phyloP scores from a whole-genome alignment of 2,329 filamentous ascomycete genomes.

The Scortechinia acanthostroma region DNA sequence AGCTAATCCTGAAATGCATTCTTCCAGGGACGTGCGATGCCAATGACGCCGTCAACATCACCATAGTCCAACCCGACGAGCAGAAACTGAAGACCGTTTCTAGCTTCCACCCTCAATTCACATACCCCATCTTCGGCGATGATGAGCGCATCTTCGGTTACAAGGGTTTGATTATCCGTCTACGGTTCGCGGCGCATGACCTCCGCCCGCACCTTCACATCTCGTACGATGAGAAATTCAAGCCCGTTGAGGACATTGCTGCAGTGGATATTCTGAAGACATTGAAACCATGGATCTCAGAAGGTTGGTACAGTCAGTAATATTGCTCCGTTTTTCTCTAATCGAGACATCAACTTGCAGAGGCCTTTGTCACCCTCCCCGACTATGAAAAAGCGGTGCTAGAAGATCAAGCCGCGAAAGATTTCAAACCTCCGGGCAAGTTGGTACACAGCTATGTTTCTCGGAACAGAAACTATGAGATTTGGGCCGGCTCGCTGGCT shows the following conservation, averaged over 20 bases:
- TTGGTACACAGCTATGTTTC: not conserved
- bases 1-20: no score
- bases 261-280: not conserved
- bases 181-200: not conserved
- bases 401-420: not conserved
- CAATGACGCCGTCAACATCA: not conserved
- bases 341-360: not conserved
- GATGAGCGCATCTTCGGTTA: conserved; percentile 1
- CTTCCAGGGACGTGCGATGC: not conserved
- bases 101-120: not conserved
- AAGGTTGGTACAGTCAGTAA: not conserved
- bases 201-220: not conserved
- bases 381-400: conserved; percentile 1
- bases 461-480: not conserved
- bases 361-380: conserved; percentile 1
- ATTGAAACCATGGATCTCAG: not conserved
- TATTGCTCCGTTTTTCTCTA: not conserved
- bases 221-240: conserved; percentile 1
- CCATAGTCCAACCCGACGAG: not conserved
- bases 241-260: not conserved
- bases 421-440: not conserved
- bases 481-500: not conserved
- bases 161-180: not conserved
- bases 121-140: conserved; percentile 1
- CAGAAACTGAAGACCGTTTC: not conserved